Base-by-base conservation (phyloP, 202 grass and related monocot species). In the Zoysia matrella region DNA sequence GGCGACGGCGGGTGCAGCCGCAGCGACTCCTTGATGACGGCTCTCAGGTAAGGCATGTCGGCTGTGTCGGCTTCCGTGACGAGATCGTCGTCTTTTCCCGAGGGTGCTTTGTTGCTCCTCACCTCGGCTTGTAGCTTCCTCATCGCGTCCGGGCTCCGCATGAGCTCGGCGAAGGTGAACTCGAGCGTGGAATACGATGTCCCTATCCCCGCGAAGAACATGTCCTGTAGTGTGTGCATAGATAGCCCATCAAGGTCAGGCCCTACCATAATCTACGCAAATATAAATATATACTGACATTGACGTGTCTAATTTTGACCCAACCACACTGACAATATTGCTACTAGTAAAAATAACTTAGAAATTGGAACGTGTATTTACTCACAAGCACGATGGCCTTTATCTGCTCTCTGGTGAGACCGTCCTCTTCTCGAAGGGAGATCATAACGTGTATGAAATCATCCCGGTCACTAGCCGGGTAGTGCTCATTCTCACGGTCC, bases 351-450 rank as follows among this genome's bases (percentile, higher is more conserved):
- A 9, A 53, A 12, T 55, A 12, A 55, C 13, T n/a, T n/a, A 57
- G 14, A 57, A 57, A 14, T 57, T 57, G 55, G 55, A 16, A 58
- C 15, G 22, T 30, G 7, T 58, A 14, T 16, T 16, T 22, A 47
- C 75, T 66, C 65, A 78, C 75, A 18, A 78, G 75, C 2, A 88
- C 42, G 44, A 88, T 47, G 11, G 74, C 73, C 47, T 88, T 88
- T 3, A 72, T 72, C 49, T 72, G 69, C 2, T 72, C 69, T 41
- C 30, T 30, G 10, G 11, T 72, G 22, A 72, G 44, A 4, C 47
- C 52, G 49, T 57, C 64, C 47, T 83, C 75, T 0, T 62, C 9
- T 2, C 65, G 69, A 41, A 83, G 22, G 50, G 61, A 83, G 13
- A 88, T 67, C 76, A 67, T 11, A 40, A 69, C 11, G 0, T 49